Percentiles rank a stretch among this genome's conserved stretches.
phyloP scores from a whole-genome alignment of 2,329 filamentous ascomycete genomes.

The Juglanconis sp. region DNA sequence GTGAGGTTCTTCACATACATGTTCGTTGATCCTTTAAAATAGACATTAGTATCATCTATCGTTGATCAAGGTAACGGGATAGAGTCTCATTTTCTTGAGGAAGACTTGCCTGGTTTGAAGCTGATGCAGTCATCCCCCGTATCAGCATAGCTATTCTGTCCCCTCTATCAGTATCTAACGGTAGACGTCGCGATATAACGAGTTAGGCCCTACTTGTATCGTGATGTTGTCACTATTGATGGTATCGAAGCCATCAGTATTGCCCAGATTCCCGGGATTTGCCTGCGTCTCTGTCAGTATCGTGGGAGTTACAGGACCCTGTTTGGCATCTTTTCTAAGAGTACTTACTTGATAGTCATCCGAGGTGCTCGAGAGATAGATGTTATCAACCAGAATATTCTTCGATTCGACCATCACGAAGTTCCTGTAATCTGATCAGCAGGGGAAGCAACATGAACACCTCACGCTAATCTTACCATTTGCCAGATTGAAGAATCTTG shows the following conservation, averaged over 20 bases:
- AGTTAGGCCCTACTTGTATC: background rate
- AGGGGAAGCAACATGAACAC: background rate
- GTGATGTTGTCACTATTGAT: constrained; percentile 5
- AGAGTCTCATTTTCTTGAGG: no score
- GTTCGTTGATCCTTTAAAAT: constrained; percentile 1
- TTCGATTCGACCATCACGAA: constrained; percentile 10
- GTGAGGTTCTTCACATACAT: constrained; percentile 2
- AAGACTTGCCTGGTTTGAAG: constrained; percentile 2
- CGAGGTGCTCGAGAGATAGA: constrained; percentile 5
- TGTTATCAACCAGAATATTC: constrained; percentile 1
- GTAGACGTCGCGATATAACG: background rate
- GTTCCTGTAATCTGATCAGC: background rate
- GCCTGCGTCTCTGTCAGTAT: background rate
- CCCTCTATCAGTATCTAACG: background rate
- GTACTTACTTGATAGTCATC: constrained; percentile 1
- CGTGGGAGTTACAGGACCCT: background rate
- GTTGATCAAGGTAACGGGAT: no score
- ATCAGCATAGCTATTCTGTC: background rate
- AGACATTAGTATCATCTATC: background rate
- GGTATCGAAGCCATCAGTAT: constrained; percentile 5
- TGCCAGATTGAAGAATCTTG: constrained; percentile 8
- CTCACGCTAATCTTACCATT: background rate
- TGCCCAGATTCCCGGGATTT: constrained; percentile 9
- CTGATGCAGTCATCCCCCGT: constrained; percentile 6
- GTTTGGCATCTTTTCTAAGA: no score